Conservation (phyloP, 768 basidiomycete species). For the Pluteus cervinus region DNA sequence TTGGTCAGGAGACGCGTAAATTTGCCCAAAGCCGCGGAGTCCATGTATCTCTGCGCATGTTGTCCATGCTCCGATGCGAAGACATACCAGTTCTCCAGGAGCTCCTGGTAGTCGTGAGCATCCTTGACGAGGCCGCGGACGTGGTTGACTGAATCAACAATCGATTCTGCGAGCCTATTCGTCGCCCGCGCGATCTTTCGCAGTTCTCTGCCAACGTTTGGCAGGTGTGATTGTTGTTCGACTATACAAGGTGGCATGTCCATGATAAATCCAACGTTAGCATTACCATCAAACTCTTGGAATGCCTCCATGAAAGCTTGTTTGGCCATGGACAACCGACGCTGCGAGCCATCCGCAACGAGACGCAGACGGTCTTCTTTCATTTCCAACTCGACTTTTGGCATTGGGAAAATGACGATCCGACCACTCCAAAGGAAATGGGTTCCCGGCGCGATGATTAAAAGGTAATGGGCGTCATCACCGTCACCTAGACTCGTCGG, state of each 20-base stretch:
- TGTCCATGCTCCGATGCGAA: conserved; percentile 97
- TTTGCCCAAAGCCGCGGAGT: conserved; percentile 56
- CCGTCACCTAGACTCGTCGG: conserved; percentile 41
- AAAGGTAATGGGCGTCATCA: conserved; percentile 68
- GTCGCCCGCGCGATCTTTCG: conserved; percentile 88
- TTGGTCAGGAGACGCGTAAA: conserved; percentile 83
- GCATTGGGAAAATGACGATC: conserved; percentile 72
- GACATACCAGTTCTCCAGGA: conserved; percentile 89
- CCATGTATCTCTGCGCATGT: conserved; percentile 86
- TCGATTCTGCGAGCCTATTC: conserved; percentile 85
- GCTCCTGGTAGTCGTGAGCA: conserved; percentile 67
- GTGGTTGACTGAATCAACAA: conserved; percentile 86
- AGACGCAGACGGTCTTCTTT: conserved; percentile 88
- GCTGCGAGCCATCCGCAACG: conserved; percentile 83
- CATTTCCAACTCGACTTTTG: conserved; percentile 73
- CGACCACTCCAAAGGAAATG: conserved; percentile 91
- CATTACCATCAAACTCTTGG: conserved; percentile 52
- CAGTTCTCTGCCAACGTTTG: conserved; percentile 82
- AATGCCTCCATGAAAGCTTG: conserved; percentile 68
- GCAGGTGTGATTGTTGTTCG: conserved; percentile 88
- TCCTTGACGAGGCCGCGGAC: conserved; percentile 65
- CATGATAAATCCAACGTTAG: too few relatives aligned
- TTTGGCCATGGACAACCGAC: conserved; percentile 71
- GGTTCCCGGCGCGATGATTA: conserved; percentile 79
- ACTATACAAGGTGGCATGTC: conserved; percentile 59